These are phyloP conservation scores for Encephalitozoon hellem DNA, from an alignment of 371 early-diverging fungal species.

Conservation along the genomic window DNA sequence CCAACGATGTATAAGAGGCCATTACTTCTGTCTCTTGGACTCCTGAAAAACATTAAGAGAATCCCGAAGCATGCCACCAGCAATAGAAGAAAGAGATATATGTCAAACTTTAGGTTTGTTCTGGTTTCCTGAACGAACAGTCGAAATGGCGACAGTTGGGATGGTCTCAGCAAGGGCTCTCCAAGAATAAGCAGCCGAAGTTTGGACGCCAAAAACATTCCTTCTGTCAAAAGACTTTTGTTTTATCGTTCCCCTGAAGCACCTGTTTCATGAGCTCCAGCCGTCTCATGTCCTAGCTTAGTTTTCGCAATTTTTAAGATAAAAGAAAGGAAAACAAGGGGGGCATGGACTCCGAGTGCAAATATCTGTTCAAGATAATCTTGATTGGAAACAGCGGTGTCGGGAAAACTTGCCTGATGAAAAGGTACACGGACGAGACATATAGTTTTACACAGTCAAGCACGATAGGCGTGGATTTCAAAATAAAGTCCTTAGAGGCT, in stretches of 20 bases:
- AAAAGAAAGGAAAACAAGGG: constrained; percentile 5
- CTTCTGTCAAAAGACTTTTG: background rate
- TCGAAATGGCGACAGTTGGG: background rate
- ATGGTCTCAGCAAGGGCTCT: background rate
- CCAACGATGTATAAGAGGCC: constrained; percentile 1
- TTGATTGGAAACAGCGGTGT: constrained; percentile 95
- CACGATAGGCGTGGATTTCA: constrained; percentile 99
- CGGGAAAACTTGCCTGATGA: constrained; percentile 88
- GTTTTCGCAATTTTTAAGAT: background rate
- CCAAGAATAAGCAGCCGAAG: background rate
- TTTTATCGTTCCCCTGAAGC: background rate
- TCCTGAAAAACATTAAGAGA: background rate
- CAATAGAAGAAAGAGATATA: background rate
- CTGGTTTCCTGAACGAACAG: background rate
- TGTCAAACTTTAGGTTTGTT: background rate
- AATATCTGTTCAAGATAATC: constrained; percentile 88
- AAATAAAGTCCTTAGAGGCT: constrained; percentile 82
- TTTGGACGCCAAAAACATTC: background rate
- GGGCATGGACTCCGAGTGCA: constrained; percentile 59
- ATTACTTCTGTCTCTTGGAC: background rate
- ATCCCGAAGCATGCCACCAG: background rate
- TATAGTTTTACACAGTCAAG: constrained; percentile 89
- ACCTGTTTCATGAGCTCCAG: background rate
- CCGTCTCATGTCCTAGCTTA: background rate
- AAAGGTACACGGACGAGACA: constrained; percentile 89